Evolutionary conservation across 192 early-diverging fungal species (phyloP).

Genomic region (Entomortierella chlamydospora): DNA sequence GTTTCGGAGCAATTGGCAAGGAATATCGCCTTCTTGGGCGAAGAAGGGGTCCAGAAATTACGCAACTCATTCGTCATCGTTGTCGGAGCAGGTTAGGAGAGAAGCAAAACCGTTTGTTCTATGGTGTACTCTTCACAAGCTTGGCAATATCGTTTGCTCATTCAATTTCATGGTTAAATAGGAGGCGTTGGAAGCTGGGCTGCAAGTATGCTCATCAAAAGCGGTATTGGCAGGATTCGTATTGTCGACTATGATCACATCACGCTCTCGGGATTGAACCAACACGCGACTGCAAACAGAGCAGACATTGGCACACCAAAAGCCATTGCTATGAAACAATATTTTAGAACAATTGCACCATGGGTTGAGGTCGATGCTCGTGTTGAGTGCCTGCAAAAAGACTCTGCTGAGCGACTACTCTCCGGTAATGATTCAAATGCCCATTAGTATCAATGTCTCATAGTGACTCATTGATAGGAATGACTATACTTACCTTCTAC

Average conservation of each 20-base stretch:
- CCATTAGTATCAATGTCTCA: slow-evolving; percentile 1
- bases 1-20: slow-evolving; percentile 89
- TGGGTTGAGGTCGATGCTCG: slow-evolving; percentile 81
- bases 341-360: slow-evolving; percentile 84
- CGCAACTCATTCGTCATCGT: slow-evolving; percentile 90
- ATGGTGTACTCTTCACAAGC: too few relatives aligned
- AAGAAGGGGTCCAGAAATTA: slow-evolving; percentile 79
- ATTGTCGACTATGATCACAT: slow-evolving; percentile 99
- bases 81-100: slow-evolving; percentile 78
- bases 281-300: slow-evolving; percentile 89
- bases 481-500: neutral
- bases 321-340: slow-evolving; percentile 76
- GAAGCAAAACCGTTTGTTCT: neutral
- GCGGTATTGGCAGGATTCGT: slow-evolving; percentile 87
- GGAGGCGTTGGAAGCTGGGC: slow-evolving; percentile 92
- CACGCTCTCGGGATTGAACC: slow-evolving; percentile 88
- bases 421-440: slow-evolving; percentile 54
- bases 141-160: slow-evolving; percentile 3
- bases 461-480: too few relatives aligned
- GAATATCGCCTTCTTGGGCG: slow-evolving; percentile 91
- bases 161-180: neutral
- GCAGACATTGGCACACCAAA: slow-evolving; percentile 91
- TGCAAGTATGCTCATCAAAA: slow-evolving; percentile 90
- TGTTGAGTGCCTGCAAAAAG: slow-evolving; percentile 78
- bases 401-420: slow-evolving; percentile 76